Conservation (phyloP, 345 rosid species). For the Erysimum cheiranthoides region DNA sequence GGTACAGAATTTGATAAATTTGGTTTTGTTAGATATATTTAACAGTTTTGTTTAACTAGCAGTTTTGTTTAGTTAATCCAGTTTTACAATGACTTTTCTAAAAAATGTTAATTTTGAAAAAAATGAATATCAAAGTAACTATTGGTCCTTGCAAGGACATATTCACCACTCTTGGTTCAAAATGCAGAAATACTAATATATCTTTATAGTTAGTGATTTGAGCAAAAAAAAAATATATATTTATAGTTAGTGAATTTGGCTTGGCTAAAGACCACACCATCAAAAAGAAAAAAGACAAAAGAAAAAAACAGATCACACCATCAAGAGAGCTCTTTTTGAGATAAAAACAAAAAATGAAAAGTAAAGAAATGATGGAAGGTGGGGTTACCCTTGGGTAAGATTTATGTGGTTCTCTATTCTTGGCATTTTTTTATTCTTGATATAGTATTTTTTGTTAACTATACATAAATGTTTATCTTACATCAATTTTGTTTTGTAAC, state of each 20-base stretch:
- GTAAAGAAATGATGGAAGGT: constrained; percentile 30
- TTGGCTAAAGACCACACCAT: constrained; percentile 14
- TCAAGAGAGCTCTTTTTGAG: constrained; percentile 14
- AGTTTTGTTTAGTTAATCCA: background rate
- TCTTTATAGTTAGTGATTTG: background rate
- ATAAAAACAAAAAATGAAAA: constrained; percentile 18
- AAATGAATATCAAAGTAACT: background rate
- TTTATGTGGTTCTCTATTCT: constrained; percentile 34
- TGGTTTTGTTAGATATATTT: background rate
- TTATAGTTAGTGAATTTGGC: constrained; percentile 10
- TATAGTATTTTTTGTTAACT: background rate
- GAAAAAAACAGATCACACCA: background rate
- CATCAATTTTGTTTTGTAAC: background rate
- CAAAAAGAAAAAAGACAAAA: background rate
- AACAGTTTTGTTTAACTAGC: too few relatives aligned
- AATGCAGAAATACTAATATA: background rate
- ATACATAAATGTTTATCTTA: constrained; percentile 1
- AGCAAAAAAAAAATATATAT: too few relatives aligned
- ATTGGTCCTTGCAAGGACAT: background rate
- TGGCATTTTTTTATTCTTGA: background rate
- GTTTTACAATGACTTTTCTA: too few relatives aligned
- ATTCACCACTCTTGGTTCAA: background rate
- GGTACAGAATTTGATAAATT: background rate
- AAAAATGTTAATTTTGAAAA: background rate
- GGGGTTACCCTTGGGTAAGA: constrained; percentile 17